Conservation (phyloP, 208 protist species). For the Leptomonas pyrrhocoris region DNA sequence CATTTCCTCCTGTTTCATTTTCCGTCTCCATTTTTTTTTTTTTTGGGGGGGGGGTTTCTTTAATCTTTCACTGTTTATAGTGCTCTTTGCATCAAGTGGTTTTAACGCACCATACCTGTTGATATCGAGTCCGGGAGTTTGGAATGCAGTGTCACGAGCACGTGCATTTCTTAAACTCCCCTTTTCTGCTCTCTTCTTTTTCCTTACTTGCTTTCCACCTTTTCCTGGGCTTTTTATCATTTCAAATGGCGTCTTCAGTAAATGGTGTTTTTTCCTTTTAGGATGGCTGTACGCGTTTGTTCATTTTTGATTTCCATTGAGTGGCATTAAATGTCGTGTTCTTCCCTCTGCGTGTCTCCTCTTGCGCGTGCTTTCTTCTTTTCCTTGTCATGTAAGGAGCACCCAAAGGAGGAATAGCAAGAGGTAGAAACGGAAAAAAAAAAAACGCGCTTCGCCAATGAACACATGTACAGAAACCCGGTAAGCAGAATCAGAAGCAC, state of each 20-base stretch:
- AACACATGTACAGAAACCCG: background rate
- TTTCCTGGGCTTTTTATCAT: background rate
- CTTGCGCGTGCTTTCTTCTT: background rate
- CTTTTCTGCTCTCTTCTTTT: too few relatives aligned
- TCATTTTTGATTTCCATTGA: background rate
- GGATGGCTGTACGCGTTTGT: too few relatives aligned
- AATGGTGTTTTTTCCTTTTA: background rate
- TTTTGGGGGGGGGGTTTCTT: too few relatives aligned
- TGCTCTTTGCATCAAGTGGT: too few relatives aligned
- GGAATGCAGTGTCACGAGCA: too few relatives aligned
- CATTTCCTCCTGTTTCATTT: too few relatives aligned
- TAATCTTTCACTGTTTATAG: too few relatives aligned
- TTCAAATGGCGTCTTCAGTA: background rate
- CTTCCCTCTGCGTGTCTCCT: background rate
- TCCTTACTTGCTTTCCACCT: too few relatives aligned
- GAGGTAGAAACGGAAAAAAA: background rate
- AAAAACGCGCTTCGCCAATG: background rate
- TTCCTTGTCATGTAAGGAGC: background rate
- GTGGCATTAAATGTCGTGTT: background rate
- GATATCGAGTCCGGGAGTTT: too few relatives aligned
- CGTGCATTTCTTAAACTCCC: too few relatives aligned
- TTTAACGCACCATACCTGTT: too few relatives aligned
- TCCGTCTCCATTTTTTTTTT: too few relatives aligned
- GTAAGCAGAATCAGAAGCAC: background rate
- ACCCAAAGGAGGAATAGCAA: background rate